Evolutionary conservation across 768 basidiomycete genomes (phyloP).

Genomic region (Tubosaeta sp.): DNA sequence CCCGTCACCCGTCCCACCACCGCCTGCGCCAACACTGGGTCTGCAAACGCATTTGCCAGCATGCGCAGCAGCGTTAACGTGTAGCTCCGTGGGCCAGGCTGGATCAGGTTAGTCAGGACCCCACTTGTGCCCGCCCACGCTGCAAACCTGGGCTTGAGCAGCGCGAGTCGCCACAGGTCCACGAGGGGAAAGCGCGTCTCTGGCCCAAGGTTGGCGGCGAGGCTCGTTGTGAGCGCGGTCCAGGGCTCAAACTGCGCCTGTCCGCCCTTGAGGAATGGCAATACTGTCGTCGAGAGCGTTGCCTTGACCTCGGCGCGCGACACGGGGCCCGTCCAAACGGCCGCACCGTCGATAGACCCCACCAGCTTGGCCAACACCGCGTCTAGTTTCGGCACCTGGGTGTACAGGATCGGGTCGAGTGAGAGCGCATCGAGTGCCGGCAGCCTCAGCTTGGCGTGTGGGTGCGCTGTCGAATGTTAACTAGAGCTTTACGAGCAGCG

Average conservation of each 20-base stretch:
- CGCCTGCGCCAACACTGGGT: constrained; percentile 28
- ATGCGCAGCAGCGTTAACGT: constrained; percentile 64
- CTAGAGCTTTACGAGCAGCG: neutral
- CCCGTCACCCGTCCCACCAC: constrained; percentile 1
- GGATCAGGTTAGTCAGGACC: constrained; percentile 42
- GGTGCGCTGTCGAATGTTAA: constrained; percentile 55
- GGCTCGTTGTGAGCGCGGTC: constrained; percentile 41
- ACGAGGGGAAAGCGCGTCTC: constrained; percentile 72
- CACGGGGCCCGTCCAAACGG: constrained; percentile 32
- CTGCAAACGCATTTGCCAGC: constrained; percentile 63
- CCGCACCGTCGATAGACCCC: constrained; percentile 53
- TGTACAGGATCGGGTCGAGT: constrained; percentile 71
- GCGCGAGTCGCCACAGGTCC: constrained; percentile 77
- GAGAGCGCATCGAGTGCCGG: constrained; percentile 60
- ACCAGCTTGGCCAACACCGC: constrained; percentile 57
- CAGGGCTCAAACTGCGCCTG: constrained; percentile 31
- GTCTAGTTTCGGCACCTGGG: constrained; percentile 66
- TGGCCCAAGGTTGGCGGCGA: constrained; percentile 44
- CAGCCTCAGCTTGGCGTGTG: constrained; percentile 58
- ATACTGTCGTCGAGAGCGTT: constrained; percentile 43
- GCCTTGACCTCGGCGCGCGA: constrained; percentile 41
- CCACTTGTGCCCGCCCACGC: constrained; percentile 41
- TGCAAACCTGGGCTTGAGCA: constrained; percentile 59
- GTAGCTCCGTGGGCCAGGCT: constrained; percentile 50
- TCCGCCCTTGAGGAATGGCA: constrained; percentile 56